phyloP scores from a whole-genome alignment of 1,284 basidiomycete species.

The Leccinum insigne region DNA sequence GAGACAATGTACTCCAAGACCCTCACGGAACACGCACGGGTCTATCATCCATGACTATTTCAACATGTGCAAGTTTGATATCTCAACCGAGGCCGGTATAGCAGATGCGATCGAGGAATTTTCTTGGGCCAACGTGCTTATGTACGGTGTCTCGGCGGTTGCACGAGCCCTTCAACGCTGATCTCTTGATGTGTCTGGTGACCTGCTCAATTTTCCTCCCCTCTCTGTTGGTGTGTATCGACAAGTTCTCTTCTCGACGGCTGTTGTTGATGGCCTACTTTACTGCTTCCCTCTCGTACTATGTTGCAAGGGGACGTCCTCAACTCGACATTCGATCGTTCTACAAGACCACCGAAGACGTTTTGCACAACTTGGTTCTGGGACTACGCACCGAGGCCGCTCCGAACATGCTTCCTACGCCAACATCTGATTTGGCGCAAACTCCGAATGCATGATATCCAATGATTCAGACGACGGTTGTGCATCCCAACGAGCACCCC shows the following conservation, averaged over 20 bases:
- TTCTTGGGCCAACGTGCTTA: conserved; percentile 39
- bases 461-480: conserved; percentile 37
- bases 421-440: conserved; percentile 29
- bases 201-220: conserved; percentile 47
- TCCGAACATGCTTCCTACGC: conserved; percentile 34
- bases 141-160: conserved; percentile 42
- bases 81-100: conserved; percentile 29
- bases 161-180: conserved; percentile 37
- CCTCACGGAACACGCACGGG: conserved; percentile 35
- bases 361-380: conserved; percentile 28
- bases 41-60: conserved; percentile 44
- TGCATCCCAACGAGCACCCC: conserved; percentile 58
- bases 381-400: conserved; percentile 35
- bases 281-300: conserved; percentile 35
- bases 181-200: conserved; percentile 48
- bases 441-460: conserved; percentile 55
- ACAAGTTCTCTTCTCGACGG: conserved; percentile 31
- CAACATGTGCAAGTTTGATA: conserved; percentile 48
- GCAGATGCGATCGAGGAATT: conserved; percentile 41
- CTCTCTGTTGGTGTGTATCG: conserved; percentile 26
- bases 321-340: conserved; percentile 37
- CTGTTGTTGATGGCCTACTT: conserved; percentile 43
- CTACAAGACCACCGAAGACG: conserved; percentile 26
- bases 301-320: conserved; percentile 40
- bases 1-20: conserved; percentile 28